Conservation (phyloP, 306 rosid species). For the Datisca glomerata region DNA sequence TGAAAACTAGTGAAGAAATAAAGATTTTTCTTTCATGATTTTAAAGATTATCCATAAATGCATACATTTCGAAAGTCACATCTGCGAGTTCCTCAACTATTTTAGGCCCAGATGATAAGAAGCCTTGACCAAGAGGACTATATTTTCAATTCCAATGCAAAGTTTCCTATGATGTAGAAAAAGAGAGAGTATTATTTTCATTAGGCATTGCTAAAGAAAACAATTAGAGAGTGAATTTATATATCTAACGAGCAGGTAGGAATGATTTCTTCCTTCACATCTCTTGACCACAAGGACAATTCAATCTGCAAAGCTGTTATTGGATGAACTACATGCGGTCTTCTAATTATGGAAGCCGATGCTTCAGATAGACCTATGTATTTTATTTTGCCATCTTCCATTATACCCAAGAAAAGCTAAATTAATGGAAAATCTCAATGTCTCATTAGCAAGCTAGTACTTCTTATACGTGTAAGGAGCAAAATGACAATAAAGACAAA, state of each 20-base stretch:
- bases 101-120: slow-evolving; percentile 43
- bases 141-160: slow-evolving; percentile 51
- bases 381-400: slow-evolving; percentile 53
- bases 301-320: slow-evolving; percentile 58
- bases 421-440: too few species aligned
- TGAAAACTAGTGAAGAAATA: neutral
- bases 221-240: neutral
- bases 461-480: too few species aligned
- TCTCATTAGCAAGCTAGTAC: too few species aligned
- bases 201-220: slow-evolving; percentile 1
- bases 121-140: slow-evolving; percentile 60
- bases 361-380: slow-evolving; percentile 66
- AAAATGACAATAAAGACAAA: neutral
- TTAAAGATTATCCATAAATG: neutral
- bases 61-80: slow-evolving; percentile 40
- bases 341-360: slow-evolving; percentile 55
- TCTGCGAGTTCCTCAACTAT: slow-evolving; percentile 15
- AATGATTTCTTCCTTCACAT: slow-evolving; percentile 44
- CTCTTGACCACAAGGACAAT: slow-evolving; percentile 74
- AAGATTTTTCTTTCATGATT: neutral
- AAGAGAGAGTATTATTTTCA: too few species aligned
- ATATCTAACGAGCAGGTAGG: slow-evolving; percentile 52
- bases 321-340: slow-evolving; percentile 77
- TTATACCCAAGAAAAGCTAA: neutral
- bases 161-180: slow-evolving; percentile 44